Evolutionary conservation across 2,329 filamentous ascomycete genomes (phyloP).

Genomic region (Clonostachys solani): DNA sequence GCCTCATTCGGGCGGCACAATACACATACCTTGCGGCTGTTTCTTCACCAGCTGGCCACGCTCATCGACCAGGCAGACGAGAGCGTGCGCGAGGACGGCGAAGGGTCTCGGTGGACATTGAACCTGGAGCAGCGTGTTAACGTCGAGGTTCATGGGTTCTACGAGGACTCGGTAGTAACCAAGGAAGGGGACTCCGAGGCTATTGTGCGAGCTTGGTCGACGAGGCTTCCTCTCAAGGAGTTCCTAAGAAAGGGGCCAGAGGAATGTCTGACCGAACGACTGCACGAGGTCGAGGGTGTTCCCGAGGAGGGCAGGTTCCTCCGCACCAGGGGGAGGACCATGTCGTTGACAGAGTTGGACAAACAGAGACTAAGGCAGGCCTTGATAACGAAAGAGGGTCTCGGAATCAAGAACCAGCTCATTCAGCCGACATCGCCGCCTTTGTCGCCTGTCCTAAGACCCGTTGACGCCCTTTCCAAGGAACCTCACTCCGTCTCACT

Average conservation of each 20-base stretch:
- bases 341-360: slow-evolving; percentile 11
- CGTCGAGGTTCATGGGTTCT: slow-evolving; percentile 55
- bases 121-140: slow-evolving; percentile 47
- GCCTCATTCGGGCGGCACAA: slow-evolving; percentile 50
- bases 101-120: slow-evolving; percentile 34
- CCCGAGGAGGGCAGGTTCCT: slow-evolving; percentile 21
- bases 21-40: slow-evolving; percentile 37
- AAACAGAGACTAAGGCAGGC: neutral
- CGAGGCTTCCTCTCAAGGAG: slow-evolving; percentile 43
- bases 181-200: slow-evolving; percentile 6
- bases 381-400: slow-evolving; percentile 17
- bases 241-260: slow-evolving; percentile 54
- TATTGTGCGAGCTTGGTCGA: slow-evolving; percentile 43
- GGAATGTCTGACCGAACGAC: slow-evolving; percentile 45
- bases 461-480: slow-evolving; percentile 17
- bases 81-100: slow-evolving; percentile 14
- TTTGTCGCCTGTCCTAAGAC: slow-evolving; percentile 21
- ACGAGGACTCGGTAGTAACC: slow-evolving; percentile 40
- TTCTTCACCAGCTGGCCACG: slow-evolving; percentile 24
- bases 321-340: slow-evolving; percentile 16
- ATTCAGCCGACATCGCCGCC: slow-evolving; percentile 11
- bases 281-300: slow-evolving; percentile 32
- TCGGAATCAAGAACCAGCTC: slow-evolving; percentile 23
- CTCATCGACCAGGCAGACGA: slow-evolving; percentile 25
- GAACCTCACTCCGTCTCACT: slow-evolving; percentile 11